Base-by-base conservation (phyloP, 768 basidiomycete species). In the Hysterangium stoloniferum region DNA sequence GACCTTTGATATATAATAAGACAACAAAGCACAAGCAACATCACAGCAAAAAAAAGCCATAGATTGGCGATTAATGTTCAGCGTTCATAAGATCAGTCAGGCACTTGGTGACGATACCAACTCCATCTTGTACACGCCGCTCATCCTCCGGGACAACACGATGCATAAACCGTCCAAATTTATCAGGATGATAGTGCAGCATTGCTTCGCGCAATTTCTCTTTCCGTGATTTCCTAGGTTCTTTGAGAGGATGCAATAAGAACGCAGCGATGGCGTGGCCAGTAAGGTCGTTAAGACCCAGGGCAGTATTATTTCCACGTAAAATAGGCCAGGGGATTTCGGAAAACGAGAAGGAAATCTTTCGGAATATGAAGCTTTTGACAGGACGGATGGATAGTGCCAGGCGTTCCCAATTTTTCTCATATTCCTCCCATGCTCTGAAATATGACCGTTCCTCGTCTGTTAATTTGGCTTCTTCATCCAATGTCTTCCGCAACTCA, bases 241-340 rank as follows among this genome's bases (percentile, higher is more conserved):
- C 70, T 45, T 57, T 61, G 50, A 77, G 63, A 11, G 67, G 59
- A 6, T 70, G 72, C 27, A 79, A 65, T 4, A 85, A 56, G 54
- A 85, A 84, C 0, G 68, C 66, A 17, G 75, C 63, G 8, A 85
- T 63, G 1, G 65, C 61, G 13, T 64, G 57, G 0, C 62, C 57
- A 2, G 69, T 72, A 45, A 82, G 57, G 22, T 48, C 34, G 9
- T 48, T 20, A 17, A 48, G 17, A 44, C 66, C 64, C 52, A 59
- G 52, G 54, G 57, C 45, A 22, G 49, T 45, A 4, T 60, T 29
- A n/a, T 56, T 37, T 36, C 24, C 25, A 22, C 53, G 55, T 15
- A 5, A 36, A 8, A 78, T 65, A 0, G 84, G 84, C 84, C 84
- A 86, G 0, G 84, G 82, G 37, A 86, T 71, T 52, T 78, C 76